phyloP scores from a whole-genome alignment of 805 yeast genomes.

The Candida tibetensis region DNA sequence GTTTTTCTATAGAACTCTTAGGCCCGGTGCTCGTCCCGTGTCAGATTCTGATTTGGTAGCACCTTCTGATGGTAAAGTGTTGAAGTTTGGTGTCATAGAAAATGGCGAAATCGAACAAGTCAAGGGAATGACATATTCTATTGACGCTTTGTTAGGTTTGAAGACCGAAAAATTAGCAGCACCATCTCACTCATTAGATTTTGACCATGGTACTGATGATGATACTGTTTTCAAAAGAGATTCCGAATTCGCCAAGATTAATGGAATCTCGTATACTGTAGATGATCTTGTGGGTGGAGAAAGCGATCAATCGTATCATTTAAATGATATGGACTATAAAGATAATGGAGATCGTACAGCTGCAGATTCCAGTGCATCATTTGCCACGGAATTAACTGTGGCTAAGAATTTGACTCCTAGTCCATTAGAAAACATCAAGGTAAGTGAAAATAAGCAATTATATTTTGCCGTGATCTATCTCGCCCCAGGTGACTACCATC shows the following conservation, averaged over 20 bases:
- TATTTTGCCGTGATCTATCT: conserved; percentile 89
- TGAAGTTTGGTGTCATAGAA: conserved; percentile 77
- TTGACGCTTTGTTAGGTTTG: conserved; percentile 82
- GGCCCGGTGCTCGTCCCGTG: conserved; percentile 77
- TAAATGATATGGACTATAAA: conserved; percentile 48
- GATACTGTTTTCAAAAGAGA: conserved; percentile 50
- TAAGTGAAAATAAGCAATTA: conserved; percentile 50
- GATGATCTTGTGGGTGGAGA: conserved; percentile 67
- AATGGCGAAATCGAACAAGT: conserved; percentile 94
- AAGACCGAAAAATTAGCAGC: conserved; percentile 49
- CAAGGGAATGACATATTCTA: conserved; percentile 90
- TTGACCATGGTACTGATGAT: conserved; percentile 40
- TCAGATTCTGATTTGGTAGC: conserved; percentile 66
- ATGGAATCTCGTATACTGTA: conserved; percentile 68
- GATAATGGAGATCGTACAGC: conserved; percentile 68
- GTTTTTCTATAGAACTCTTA: conserved; percentile 81
- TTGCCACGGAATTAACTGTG: conserved; percentile 36
- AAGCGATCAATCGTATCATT: conserved; percentile 40
- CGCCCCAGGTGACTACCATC: conserved; percentile 98
- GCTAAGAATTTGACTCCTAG: conserved; percentile 41
- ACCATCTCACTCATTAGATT: conserved; percentile 49
- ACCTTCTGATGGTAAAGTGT: conserved; percentile 91
- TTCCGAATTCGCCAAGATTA: conserved; percentile 71
- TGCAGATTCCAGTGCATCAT: conserved; percentile 27
- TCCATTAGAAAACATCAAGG: conserved; percentile 27